Conservation (phyloP, 768 basidiomycete genomes). For the Boletus pseudo-olivaceus region DNA sequence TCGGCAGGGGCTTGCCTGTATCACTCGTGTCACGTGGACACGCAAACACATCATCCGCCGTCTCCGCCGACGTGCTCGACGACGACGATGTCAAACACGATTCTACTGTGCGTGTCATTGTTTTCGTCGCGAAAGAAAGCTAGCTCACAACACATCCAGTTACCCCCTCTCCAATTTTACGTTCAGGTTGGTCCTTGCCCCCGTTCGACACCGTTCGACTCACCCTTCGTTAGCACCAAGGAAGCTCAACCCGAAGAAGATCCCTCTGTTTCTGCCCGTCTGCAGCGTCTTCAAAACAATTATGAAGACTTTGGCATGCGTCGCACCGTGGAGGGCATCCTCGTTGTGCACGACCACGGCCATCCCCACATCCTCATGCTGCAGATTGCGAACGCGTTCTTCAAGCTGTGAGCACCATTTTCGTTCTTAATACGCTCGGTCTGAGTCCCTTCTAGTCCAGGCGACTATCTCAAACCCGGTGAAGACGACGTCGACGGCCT, state of each 20-base stretch:
- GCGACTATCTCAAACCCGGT: slow-evolving; percentile 97
- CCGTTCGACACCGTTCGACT: slow-evolving; percentile 5
- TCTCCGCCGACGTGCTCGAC: slow-evolving; percentile 15
- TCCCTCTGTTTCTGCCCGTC: slow-evolving; percentile 89
- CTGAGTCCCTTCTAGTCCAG: slow-evolving; percentile 55
- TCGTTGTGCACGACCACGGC: slow-evolving; percentile 91
- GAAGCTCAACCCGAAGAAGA: slow-evolving; percentile 98
- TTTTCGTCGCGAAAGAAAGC: not conserved
- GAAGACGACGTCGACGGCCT: slow-evolving; percentile 92
- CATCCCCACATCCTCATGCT: slow-evolving; percentile 98
- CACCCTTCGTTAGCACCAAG: slow-evolving; percentile 64
- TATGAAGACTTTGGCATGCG: slow-evolving; percentile 98
- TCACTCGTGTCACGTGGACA: slow-evolving; percentile 15
- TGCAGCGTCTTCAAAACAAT: slow-evolving; percentile 92
- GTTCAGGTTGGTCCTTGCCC: slow-evolving; percentile 57
- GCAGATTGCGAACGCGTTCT: slow-evolving; percentile 98
- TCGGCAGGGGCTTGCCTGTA: not conserved
- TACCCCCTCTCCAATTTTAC: slow-evolving; percentile 90
- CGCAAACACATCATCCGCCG: not conserved
- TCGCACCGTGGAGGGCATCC: slow-evolving; percentile 78
- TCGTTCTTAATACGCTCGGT: not conserved
- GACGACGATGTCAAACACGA: slow-evolving; percentile 49
- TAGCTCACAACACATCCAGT: slow-evolving; percentile 33
- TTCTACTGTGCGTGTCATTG: slow-evolving; percentile 39
- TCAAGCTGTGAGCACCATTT: slow-evolving; percentile 78